Base-by-base conservation (phyloP, 192 early-diverging fungal genomes). In the Glomus cerebriforme region DNA sequence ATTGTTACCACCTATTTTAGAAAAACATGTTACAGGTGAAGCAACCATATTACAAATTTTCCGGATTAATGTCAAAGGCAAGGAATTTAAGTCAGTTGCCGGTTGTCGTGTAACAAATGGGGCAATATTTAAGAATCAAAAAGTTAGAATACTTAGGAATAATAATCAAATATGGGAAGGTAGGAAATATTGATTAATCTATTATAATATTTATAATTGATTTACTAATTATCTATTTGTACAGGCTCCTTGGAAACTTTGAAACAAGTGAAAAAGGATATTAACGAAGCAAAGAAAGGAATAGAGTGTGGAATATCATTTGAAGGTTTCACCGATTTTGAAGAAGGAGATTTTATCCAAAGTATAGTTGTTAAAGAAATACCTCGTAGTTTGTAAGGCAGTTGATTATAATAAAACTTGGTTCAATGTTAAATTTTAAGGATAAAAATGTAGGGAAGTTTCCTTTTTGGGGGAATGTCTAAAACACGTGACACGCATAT, bases 221-320 rank as follows among this genome's bases (percentile, higher is more conserved):
- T 73, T 47, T 24, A 12, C 12, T 58, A 83, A 7, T 39, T 73
- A 27, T 35, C 7, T 45, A 49, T 32, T 19, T 47, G 24, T 29
- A 49, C 69, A 90, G 91, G 93, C 34, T 81, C 82, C 32, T 64
- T 96, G 63, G 91, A 91, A 81, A 87, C 91, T 35, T 88, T 99
- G 78, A 92, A 92, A 84, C 93, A 96, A 71, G 86, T 95, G 74
- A 99, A 98, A 83, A 93, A 96, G 69, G 95, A 97, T 79, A 92
- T 97, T 45, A 80, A 81, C 31, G 97, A 99, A 86, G 93, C 91
- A 35, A 89, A 89, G 74, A 99, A 98, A 84, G 96, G 96, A n/a
- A 86, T 93, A 34, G 97, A 99, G 87, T 99, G 96, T 81, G 97
- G 97, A 22, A 92, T 99, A 82, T 88, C 89, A 66, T 93, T 99